Evolutionary conservation across 192 early-diverging fungal species (phyloP).

Genomic region (Coemansia furcata): DNA sequence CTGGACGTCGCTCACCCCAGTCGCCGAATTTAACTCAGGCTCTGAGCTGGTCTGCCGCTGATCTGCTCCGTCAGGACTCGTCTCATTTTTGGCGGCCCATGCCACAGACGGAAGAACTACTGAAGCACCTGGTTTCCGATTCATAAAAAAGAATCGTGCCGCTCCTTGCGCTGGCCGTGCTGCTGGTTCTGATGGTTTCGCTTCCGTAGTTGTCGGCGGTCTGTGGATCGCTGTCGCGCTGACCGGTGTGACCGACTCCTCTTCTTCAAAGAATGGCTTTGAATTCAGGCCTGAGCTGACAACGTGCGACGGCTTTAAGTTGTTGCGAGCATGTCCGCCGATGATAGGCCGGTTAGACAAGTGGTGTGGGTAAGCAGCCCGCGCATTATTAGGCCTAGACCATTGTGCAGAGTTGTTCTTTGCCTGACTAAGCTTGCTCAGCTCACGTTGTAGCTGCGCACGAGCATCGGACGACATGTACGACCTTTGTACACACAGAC

Average conservation of each 20-base stretch:
- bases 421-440: not conserved
- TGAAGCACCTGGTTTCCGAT: not conserved
- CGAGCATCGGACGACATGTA: not conserved
- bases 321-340: slow-evolving; percentile 27
- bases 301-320: slow-evolving; percentile 13
- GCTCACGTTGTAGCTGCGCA: not conserved
- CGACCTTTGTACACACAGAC: not conserved
- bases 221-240: not conserved
- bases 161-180: not conserved
- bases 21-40: not conserved
- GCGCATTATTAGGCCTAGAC: not conserved
- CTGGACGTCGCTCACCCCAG: not conserved
- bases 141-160: slow-evolving; percentile 16
- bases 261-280: slow-evolving; percentile 21
- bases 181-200: not conserved
- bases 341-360: slow-evolving; percentile 7
- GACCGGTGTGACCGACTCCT: not conserved
- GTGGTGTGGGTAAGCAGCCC: not conserved
- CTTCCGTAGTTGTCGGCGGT: not conserved
- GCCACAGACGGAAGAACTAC: slow-evolving; percentile 11
- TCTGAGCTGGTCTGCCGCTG: not conserved
- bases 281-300: slow-evolving; percentile 2
- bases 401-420: not conserved
- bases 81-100: not conserved
- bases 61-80: not conserved